phyloP scores from a whole-genome alignment of 2,329 filamentous ascomycete species.

The Venturia oleaginea region DNA sequence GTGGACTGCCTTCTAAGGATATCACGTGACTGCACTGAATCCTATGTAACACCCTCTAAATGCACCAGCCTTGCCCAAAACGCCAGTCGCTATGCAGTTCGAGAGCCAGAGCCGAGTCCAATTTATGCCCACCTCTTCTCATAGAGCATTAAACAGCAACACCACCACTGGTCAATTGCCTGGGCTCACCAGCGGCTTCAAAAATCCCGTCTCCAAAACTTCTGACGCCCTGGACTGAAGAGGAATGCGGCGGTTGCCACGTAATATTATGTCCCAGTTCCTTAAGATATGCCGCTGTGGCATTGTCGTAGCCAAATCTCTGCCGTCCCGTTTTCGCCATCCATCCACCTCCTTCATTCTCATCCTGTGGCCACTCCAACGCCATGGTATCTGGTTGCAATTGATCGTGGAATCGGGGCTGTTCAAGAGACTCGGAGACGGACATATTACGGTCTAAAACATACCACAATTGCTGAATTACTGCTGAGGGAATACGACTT shows the following conservation, averaged over 20 bases:
- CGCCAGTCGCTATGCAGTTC: background rate
- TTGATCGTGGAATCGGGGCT: slow-evolving; percentile 73
- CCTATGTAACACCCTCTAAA: background rate
- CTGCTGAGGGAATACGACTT: slow-evolving; percentile 72
- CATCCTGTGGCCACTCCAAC: slow-evolving; percentile 47
- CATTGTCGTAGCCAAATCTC: slow-evolving; percentile 54
- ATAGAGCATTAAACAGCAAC: slow-evolving; percentile 1
- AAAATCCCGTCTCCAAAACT: slow-evolving; percentile 57
- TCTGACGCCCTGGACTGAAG: slow-evolving; percentile 62
- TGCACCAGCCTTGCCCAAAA: background rate
- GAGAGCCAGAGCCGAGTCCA: background rate
- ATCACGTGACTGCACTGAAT: background rate
- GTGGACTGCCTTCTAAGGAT: background rate
- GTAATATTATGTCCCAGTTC: slow-evolving; percentile 61
- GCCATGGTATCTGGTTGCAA: slow-evolving; percentile 59
- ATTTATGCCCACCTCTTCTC: too few relatives aligned
- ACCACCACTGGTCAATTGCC: slow-evolving; percentile 11
- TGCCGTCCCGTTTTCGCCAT: slow-evolving; percentile 64
- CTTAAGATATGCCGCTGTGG: slow-evolving; percentile 53
- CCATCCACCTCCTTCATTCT: slow-evolving; percentile 61
- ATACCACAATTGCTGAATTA: slow-evolving; percentile 64
- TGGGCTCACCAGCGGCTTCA: slow-evolving; percentile 66
- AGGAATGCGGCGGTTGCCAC: slow-evolving; percentile 54
- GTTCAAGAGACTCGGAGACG: slow-evolving; percentile 51
- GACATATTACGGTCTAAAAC: slow-evolving; percentile 58